A percentile compares a stretch with the other conserved stretches of the same genome.
phyloP scores from a whole-genome alignment of 768 basidiomycete species.

The Collybiopsis confluens region DNA sequence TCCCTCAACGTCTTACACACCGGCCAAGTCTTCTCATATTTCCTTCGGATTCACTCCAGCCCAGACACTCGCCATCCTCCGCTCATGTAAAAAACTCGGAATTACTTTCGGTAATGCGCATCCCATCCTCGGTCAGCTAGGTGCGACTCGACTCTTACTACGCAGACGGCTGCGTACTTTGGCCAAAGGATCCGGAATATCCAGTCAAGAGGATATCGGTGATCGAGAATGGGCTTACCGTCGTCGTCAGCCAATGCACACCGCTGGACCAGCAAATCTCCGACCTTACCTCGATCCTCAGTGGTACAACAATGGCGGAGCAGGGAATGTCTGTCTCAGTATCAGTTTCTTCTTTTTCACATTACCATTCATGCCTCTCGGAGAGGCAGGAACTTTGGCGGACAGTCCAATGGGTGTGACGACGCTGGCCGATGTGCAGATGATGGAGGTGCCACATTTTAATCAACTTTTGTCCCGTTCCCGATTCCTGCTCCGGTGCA shows the following conservation, averaged over 20 bases:
- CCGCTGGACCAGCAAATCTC: slow-evolving; percentile 45
- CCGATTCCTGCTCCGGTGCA: slow-evolving; percentile 44
- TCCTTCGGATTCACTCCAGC: slow-evolving; percentile 21
- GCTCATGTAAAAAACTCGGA: slow-evolving; percentile 34
- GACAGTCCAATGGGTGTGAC: too few relatives aligned
- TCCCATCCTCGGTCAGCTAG: slow-evolving; percentile 48
- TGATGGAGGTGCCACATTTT: slow-evolving; percentile 36
- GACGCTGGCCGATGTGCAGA: too few relatives aligned
- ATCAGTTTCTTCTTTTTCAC: slow-evolving; percentile 34
- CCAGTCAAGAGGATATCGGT: slow-evolving; percentile 34
- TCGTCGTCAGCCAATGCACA: slow-evolving; percentile 43
- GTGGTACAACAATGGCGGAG: slow-evolving; percentile 45
- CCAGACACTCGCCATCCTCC: slow-evolving; percentile 26
- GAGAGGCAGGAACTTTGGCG: slow-evolving; percentile 19
- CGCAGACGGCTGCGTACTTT: slow-evolving; percentile 3
- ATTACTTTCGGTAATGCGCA: slow-evolving; percentile 51
- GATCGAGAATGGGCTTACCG: slow-evolving; percentile 51
- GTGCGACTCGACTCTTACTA: slow-evolving; percentile 44
- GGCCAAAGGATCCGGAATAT: not conserved
- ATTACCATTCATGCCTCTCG: slow-evolving; percentile 46
- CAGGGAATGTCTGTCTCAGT: slow-evolving; percentile 8
- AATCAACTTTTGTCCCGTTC: slow-evolving; percentile 36
- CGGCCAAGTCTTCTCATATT: slow-evolving; percentile 29
- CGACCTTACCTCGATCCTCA: slow-evolving; percentile 43
- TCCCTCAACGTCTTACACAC: slow-evolving; percentile 26